Conservation (phyloP, 441 rosid genomes). For the Corymbia citriodora region DNA sequence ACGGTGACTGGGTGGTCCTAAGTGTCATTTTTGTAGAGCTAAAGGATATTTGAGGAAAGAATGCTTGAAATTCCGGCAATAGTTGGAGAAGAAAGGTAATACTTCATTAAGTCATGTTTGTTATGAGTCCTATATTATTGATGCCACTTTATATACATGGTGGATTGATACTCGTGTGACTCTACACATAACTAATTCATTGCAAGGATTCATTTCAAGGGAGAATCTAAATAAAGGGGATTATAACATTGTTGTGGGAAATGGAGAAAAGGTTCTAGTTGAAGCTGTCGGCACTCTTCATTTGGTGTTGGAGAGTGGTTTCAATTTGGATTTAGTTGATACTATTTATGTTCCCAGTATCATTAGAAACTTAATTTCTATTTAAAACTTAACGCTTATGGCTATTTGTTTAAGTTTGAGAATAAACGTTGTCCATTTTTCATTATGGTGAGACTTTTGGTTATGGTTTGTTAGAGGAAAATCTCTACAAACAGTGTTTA, state of each 20-base stretch:
- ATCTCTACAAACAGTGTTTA: neutral
- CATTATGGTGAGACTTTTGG: neutral
- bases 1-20: neutral
- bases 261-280: too few species aligned
- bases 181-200: neutral
- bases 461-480: neutral
- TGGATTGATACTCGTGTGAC: neutral
- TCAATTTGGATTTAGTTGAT: too few species aligned
- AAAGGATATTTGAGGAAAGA: neutral
- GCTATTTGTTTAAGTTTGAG: neutral
- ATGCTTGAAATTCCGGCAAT: neutral
- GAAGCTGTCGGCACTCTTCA: too few species aligned
- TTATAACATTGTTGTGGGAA: too few species aligned
- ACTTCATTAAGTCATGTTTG: neutral
- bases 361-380: too few species aligned
- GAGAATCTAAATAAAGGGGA: neutral
- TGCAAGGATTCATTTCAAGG: neutral
- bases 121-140: neutral
- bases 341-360: too few species aligned
- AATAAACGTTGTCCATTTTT: neutral
- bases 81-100: neutral
- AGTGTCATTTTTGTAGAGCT: neutral
- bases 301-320: too few species aligned
- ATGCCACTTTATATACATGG: neutral
- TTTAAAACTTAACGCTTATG: neutral